Conservation (phyloP, 148 eudicot species). For the Oxyria digyna region DNA sequence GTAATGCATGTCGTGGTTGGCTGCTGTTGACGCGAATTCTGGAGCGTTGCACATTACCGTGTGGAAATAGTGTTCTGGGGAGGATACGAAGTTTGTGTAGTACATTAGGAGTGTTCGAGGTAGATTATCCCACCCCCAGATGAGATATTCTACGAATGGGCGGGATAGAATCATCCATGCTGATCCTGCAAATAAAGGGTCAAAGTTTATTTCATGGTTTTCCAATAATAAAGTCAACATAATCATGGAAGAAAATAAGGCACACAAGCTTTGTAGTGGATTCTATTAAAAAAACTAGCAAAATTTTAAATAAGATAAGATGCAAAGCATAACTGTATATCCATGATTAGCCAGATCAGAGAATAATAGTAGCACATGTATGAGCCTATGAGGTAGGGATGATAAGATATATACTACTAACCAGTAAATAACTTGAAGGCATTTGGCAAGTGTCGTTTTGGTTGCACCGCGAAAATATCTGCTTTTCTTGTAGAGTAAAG, state of each 20-base stretch:
- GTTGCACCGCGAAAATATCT: conserved; percentile 59
- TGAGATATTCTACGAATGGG: conserved; percentile 63
- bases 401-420: conserved; percentile 29
- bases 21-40: conserved; percentile 42
- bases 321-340: not conserved
- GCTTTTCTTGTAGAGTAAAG: conserved; percentile 58
- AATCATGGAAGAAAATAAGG: not conserved
- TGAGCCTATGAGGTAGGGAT: not conserved
- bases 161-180: conserved; percentile 94
- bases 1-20: conserved; percentile 87
- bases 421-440: conserved; percentile 82
- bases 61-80: conserved; percentile 93
- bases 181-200: conserved; percentile 51
- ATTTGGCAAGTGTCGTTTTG: conserved; percentile 61
- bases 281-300: not conserved
- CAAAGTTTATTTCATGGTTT: not conserved
- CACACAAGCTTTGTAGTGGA: not conserved
- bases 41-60: conserved; percentile 88
- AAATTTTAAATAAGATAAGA: not conserved
- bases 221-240: too few relatives aligned
- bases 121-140: conserved; percentile 96
- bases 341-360: not conserved
- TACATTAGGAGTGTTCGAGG: conserved; percentile 89
- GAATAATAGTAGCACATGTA: not conserved
- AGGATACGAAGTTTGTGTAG: conserved; percentile 82